phyloP scores from a whole-genome alignment of 1,284 basidiomycete species.

The Polyporus tsugae region DNA sequence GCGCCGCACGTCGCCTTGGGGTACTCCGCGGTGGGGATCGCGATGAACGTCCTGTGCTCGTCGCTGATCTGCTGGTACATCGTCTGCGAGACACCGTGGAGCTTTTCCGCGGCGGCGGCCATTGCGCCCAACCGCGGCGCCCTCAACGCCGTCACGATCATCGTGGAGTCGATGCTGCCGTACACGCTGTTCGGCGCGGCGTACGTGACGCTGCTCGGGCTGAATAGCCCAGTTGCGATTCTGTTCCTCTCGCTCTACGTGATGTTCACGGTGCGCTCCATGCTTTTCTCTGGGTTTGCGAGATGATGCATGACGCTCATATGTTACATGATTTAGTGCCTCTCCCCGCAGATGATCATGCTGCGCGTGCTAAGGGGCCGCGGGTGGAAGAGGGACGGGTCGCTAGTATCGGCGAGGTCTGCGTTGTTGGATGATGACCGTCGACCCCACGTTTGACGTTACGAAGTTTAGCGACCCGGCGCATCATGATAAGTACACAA shows the following conservation, averaged over 20 bases:
- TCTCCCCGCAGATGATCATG: conserved; percentile 32
- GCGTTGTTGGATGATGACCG: neutral
- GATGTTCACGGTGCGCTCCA: conserved; percentile 36
- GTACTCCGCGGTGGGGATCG: conserved; percentile 22
- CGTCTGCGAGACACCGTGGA: conserved; percentile 14
- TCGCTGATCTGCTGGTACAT: conserved; percentile 29
- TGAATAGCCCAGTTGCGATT: conserved; percentile 25
- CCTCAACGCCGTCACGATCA: conserved; percentile 11
- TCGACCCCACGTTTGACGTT: too few species aligned
- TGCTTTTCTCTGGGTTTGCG: too few species aligned
- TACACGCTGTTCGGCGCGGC: conserved; percentile 27
- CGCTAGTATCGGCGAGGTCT: neutral
- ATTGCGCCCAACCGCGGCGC: neutral
- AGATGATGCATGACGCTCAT: too few species aligned
- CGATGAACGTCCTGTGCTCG: conserved; percentile 25
- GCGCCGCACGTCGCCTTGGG: conserved; percentile 22
- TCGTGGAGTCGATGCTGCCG: conserved; percentile 32
- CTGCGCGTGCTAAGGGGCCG: conserved; percentile 27
- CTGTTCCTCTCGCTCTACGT: conserved; percentile 29
- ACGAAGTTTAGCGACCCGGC: too few species aligned
- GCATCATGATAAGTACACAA: too few species aligned
- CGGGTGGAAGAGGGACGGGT: conserved; percentile 22
- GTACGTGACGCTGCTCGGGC: conserved; percentile 25
- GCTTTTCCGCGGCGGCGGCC: neutral
- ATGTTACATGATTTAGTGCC: conserved; percentile 22